phyloP scores from a whole-genome alignment of 169 alveolate species.

The Neospora caninum region DNA sequence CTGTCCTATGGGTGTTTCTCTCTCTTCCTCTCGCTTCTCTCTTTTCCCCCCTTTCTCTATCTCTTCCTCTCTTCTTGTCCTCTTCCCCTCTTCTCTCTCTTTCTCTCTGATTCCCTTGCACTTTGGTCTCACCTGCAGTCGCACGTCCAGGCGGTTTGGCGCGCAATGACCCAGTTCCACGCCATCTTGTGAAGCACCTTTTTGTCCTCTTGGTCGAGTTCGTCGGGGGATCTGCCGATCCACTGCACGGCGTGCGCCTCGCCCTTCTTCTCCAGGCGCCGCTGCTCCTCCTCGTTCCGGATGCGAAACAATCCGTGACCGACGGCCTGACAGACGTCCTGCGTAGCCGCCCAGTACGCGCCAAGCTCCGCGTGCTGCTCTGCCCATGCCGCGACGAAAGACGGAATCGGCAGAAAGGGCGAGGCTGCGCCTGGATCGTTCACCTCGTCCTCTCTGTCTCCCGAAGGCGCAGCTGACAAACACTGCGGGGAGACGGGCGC shows the following conservation, averaged over 20 bases:
- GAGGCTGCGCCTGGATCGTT: neutral
- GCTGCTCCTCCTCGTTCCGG: constrained; percentile 12
- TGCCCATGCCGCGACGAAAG: neutral
- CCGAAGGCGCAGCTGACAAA: neutral
- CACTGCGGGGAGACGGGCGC: neutral
- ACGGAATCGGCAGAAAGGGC: neutral
- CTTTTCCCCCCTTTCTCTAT: neutral
- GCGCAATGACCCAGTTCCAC: constrained; percentile 36
- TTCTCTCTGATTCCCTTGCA: neutral
- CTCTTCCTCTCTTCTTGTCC: neutral
- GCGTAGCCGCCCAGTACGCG: neutral
- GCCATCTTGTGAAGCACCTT: constrained; percentile 2
- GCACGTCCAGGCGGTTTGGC: constrained; percentile 16
- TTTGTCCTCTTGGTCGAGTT: neutral
- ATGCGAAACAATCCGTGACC: constrained; percentile 24
- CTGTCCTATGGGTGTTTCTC: neutral
- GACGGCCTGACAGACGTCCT: neutral
- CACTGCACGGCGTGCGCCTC: neutral
- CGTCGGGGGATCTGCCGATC: neutral
- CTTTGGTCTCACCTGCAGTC: neutral
- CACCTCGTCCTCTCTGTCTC: neutral
- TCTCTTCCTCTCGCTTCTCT: neutral
- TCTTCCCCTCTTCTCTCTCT: neutral
- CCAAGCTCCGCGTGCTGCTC: neutral
- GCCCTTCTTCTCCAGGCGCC: neutral